A percentile compares a stretch with the other conserved stretches of the same genome.
These are phyloP conservation scores for Nymphaea colorata DNA, from an alignment of 164 flowering plant species.

Conservation along the genomic window DNA sequence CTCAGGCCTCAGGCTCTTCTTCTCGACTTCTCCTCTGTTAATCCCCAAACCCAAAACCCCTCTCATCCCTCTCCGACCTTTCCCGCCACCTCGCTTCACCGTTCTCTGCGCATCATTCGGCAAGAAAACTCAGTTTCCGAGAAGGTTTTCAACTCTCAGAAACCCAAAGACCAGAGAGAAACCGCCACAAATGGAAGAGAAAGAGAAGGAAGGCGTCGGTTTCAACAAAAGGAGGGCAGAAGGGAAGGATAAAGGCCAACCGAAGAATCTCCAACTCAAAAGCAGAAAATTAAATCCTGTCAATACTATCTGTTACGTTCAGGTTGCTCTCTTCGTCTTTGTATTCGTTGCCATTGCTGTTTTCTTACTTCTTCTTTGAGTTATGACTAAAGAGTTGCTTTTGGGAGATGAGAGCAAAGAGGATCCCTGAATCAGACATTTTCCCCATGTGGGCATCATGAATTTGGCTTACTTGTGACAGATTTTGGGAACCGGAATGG, in stretches of 20 bases:
- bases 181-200: conserved; percentile 26
- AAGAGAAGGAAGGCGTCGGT: conserved; percentile 16
- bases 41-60: neutral
- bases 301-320: conserved; percentile 74
- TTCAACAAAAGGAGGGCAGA: conserved; percentile 81
- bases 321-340: conserved; percentile 27
- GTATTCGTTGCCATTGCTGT: neutral
- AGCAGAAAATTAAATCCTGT: conserved; percentile 62
- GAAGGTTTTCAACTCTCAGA: conserved; percentile 20
- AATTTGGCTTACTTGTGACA: conserved; percentile 15
- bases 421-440: too few relatives aligned
- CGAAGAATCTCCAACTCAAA: conserved; percentile 54
- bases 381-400: neutral
- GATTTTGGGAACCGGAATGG: conserved; percentile 99
- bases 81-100: conserved; percentile 13
- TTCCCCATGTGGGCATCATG: neutral
- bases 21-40: neutral
- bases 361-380: neutral
- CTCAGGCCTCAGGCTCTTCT: neutral
- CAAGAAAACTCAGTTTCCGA: conserved; percentile 11
- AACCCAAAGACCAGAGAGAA: conserved; percentile 17
- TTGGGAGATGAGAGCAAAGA: too few relatives aligned
- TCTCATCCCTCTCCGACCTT: conserved; percentile 1
- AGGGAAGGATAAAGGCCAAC: conserved; percentile 53
- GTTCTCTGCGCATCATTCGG: conserved; percentile 21